A percentile compares a stretch with the other conserved stretches of the same genome.
These are phyloP conservation scores for Mucor piriformis DNA, from an alignment of 371 early-diverging fungal species.

Conservation along the genomic window DNA sequence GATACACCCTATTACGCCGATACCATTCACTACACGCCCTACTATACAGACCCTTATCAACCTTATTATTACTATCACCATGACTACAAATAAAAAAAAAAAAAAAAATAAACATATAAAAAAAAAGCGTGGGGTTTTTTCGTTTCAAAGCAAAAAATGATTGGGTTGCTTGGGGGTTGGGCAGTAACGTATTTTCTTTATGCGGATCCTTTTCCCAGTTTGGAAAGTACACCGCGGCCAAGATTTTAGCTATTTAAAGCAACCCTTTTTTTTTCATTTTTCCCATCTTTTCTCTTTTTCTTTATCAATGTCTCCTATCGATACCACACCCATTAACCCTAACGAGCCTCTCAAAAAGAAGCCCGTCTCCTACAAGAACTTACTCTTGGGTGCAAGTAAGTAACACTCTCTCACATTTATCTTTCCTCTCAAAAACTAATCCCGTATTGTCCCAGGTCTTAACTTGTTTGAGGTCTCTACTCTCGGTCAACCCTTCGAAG, in stretches of 20 bases:
- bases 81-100: not conserved
- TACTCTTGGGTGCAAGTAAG: slow-evolving; percentile 67
- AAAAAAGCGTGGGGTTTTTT: no score
- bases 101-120: no score
- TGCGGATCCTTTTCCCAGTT: slow-evolving; percentile 31
- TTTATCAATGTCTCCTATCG: slow-evolving; percentile 21
- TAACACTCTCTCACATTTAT: slow-evolving; percentile 6
- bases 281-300: not conserved
- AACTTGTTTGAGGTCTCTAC: slow-evolving; percentile 88
- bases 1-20: no score
- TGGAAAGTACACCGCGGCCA: slow-evolving; percentile 25
- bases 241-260: not conserved
- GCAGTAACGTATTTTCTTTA: slow-evolving; percentile 4
- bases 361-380: slow-evolving; percentile 64
- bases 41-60: no score
- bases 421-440: not conserved
- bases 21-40: no score
- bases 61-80: no score
- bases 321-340: slow-evolving; percentile 33
- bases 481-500: slow-evolving; percentile 91
- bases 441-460: slow-evolving; percentile 33
- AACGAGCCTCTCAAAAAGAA: slow-evolving; percentile 56
- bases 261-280: not conserved
- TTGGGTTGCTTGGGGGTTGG: no score
- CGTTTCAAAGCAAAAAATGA: no score